Base-by-base conservation (phyloP, 2,329 filamentous ascomycete species). In the Taxawa tesnikishii region DNA sequence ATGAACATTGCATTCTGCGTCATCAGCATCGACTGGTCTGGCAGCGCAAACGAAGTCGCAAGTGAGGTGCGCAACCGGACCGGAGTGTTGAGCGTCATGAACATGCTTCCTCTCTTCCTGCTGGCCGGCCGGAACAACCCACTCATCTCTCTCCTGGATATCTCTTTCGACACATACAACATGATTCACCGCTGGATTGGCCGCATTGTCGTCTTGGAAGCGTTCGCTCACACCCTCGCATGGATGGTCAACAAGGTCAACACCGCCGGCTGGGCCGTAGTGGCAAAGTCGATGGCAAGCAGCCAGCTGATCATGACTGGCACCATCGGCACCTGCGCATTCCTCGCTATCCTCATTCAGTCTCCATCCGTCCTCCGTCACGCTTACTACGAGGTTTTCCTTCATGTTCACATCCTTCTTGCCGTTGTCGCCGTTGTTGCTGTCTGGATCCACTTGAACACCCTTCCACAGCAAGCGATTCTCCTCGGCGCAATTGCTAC, bases 131-230 rank as follows among this genome's bases (percentile, higher is more conserved):
- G 81, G 45, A 87, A 85, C 60, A 87, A 87, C 57, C 79, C 79
- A 14, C 63, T 88, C 42, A 83, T 87, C 49, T 64, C 65, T 38
- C 62, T 80, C 42, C 65, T 83, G 32, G 74, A 75, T 39, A 75
- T 87, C 41, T 82, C 78, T 4, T 88, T 85, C 53, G 81, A 88
- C 54, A 83, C 79, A 1, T 85, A 82, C 65, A 88, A 87, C 59
- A 58, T 88, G 39, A 64, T 87, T 36, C 81, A 88, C 56, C 72
- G 82, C 39, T 87, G 81, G 81, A 70, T 84, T 40, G 81, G 81
- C 44, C 74, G 81, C 24, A 82, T 85, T 38, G 78, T 81, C 15
- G 67, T 79, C 12, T 57, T 83, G 10, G 79, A 88, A 52, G 66
- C 75, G 7, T 43, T 85, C 25, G 62, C 69, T 17, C 81, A 87